These are phyloP conservation scores for Wickerhamomyces xylosicus DNA, from an alignment of 805 yeast species.

Conservation along the genomic window DNA sequence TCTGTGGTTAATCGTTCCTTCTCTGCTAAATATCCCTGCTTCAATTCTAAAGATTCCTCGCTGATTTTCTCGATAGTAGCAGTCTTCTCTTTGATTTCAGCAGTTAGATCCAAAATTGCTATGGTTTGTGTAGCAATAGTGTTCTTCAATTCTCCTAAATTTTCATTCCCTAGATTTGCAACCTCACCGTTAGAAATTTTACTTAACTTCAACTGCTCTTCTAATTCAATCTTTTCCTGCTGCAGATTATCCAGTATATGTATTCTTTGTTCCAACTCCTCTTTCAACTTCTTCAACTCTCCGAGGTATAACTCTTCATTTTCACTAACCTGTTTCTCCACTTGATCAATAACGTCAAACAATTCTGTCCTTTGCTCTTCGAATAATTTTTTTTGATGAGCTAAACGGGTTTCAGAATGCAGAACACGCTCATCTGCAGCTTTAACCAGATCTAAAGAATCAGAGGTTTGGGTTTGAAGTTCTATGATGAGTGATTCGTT, in stretches of 20 bases:
- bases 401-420: conserved; percentile 30
- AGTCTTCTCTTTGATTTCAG: conserved; percentile 11
- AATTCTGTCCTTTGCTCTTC: conserved; percentile 50
- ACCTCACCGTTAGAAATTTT: conserved; percentile 4
- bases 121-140: conserved; percentile 19
- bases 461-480: conserved; percentile 7
- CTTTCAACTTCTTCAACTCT: conserved; percentile 31
- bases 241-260: conserved; percentile 15
- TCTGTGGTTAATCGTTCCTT: background rate
- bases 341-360: conserved; percentile 44
- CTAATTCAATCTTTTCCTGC: conserved; percentile 14
- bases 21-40: conserved; percentile 12
- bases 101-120: conserved; percentile 18
- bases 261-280: conserved; percentile 17
- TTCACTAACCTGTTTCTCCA: conserved; percentile 45
- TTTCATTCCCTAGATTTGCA: conserved; percentile 2
- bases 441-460: conserved; percentile 4
- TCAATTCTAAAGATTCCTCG: conserved; percentile 21
- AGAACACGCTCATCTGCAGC: conserved; percentile 10
- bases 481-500: conserved; percentile 6
- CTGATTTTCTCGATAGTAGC: conserved; percentile 5
- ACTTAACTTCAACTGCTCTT: conserved; percentile 8
- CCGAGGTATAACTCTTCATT: conserved; percentile 37
- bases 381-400: conserved; percentile 34
- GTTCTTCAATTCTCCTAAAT: conserved; percentile 22